Conservation (phyloP, 495 filamentous ascomycete species). For the Annulohypoxylon nitens region DNA sequence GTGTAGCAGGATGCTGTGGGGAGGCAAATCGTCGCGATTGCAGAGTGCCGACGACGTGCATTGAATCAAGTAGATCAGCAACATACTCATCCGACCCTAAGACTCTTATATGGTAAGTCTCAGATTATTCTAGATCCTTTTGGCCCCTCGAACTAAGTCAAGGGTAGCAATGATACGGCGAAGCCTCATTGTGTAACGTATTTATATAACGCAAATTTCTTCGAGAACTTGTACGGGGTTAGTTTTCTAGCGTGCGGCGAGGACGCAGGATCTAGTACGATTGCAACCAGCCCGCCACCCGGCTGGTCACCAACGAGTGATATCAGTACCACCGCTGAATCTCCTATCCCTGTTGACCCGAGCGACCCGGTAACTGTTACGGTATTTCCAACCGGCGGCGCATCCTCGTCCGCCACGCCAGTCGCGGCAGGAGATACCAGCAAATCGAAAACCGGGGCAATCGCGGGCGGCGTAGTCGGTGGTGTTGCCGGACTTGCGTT, state of each 20-base stretch:
- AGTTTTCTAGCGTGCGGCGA: constrained; percentile 50
- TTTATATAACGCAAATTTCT: constrained; percentile 47
- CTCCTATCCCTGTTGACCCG: constrained; percentile 1
- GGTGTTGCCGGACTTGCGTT: constrained; percentile 54
- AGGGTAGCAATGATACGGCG: constrained; percentile 36
- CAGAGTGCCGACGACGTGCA: constrained; percentile 48
- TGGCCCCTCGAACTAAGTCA: constrained; percentile 32
- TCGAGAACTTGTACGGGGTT: constrained; percentile 44
- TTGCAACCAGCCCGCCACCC: constrained; percentile 38
- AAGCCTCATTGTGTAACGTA: constrained; percentile 48
- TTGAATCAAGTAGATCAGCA: constrained; percentile 38
- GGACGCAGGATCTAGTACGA: constrained; percentile 39
- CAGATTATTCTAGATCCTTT: not conserved
- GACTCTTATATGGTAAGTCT: constrained; percentile 45
- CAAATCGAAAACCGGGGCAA: constrained; percentile 45
- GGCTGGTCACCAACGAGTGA: constrained; percentile 32
- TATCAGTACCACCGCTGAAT: constrained; percentile 22
- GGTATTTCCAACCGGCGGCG: constrained; percentile 29
- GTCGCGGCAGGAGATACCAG: not conserved
- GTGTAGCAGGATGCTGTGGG: constrained; percentile 47
- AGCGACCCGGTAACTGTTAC: constrained; percentile 38
- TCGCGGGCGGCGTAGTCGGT: constrained; percentile 59
- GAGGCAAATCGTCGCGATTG: constrained; percentile 41
- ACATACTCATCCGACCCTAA: constrained; percentile 9
- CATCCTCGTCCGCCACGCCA: constrained; percentile 33